phyloP scores from a whole-genome alignment of 441 rosid genomes.

The Theobroma grandiflorum region DNA sequence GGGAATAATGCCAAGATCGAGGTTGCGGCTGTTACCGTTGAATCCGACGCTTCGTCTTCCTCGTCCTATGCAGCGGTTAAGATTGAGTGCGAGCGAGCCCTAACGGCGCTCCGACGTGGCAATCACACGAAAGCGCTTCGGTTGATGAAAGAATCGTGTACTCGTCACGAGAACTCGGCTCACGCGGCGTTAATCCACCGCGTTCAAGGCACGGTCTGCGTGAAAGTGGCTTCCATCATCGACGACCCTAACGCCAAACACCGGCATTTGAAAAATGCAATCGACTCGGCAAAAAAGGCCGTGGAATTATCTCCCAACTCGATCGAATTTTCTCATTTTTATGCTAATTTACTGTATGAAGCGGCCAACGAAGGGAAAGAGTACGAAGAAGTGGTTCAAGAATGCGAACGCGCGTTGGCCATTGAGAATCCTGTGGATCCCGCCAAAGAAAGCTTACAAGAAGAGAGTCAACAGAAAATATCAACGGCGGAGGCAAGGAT shows the following conservation, averaged over 20 bases:
- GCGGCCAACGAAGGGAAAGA: slow-evolving; percentile 80
- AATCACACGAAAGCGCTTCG: slow-evolving; percentile 87
- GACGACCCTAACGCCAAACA: slow-evolving; percentile 78
- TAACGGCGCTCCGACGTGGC: slow-evolving; percentile 77
- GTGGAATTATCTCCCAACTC: slow-evolving; percentile 80
- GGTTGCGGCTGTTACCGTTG: slow-evolving; percentile 28
- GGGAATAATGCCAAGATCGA: slow-evolving; percentile 35
- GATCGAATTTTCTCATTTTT: slow-evolving; percentile 81
- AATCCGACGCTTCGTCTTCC: slow-evolving; percentile 42
- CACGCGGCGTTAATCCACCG: slow-evolving; percentile 70
- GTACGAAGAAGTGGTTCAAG: slow-evolving; percentile 81
- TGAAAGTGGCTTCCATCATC: slow-evolving; percentile 78
- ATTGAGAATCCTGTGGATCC: slow-evolving; percentile 86
- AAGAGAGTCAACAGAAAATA: slow-evolving; percentile 84
- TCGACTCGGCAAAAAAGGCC: slow-evolving; percentile 76
- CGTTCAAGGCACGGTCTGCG: slow-evolving; percentile 84
- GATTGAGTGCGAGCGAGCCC: slow-evolving; percentile 86
- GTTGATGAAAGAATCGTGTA: slow-evolving; percentile 76
- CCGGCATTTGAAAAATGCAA: slow-evolving; percentile 68
- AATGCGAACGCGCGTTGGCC: slow-evolving; percentile 82
- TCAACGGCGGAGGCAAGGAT: slow-evolving; percentile 74
- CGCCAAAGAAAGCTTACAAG: slow-evolving; percentile 85
- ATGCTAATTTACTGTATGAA: slow-evolving; percentile 82
- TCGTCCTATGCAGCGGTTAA: slow-evolving; percentile 57
- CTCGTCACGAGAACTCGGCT: slow-evolving; percentile 59